Evolutionary conservation across 768 basidiomycete genomes (phyloP), one percentile per base, ranked within the genome.

Genomic region (Antrodiella citrinella): DNA sequence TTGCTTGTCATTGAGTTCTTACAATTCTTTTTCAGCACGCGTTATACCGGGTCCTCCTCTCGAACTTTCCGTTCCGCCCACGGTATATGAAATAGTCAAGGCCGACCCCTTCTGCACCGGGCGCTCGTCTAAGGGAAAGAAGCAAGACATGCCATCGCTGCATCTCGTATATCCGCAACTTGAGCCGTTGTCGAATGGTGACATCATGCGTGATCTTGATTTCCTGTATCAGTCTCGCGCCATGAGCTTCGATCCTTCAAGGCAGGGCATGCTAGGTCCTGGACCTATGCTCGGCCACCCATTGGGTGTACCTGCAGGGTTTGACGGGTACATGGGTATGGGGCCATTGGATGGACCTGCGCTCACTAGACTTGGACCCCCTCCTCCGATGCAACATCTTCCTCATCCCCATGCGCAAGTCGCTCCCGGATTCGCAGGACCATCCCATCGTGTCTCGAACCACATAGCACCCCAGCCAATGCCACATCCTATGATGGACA

Each of bases 11-110:
- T 24, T 23, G 15, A n/a, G n/a, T n/a, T n/a, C n/a, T n/a, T n/a
- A n/a, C n/a, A n/a, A 45, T 42, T 23, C 45, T 35, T 41, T 47
- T 41, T 48, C 43, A 81, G 86, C 72, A 15, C 82, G 84, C 18
- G 76, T 77, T 25, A 74, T 90, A 45, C 88, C 86, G 0, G 65
- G 66, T 18, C 68, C 72, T 15, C 76, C 76, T 10, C 69, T 72
- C 22, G 72, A 77, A 19, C 68, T 77, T 2, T 75, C 76, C 9
- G 72, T 73, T 3, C 70, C 81, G 9, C 85, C 81, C 1, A 77
- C 80, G 9, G 69, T 89, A 24, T 78, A 81, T n/a, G 77, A 83
- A 58, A 77, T 88, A 24, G 67, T 82, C 57, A 82, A 80, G 55
- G 70, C 77, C 12, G 72, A 77, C 51, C 79, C 82, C 0, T 75